These are phyloP conservation scores for Marasmius oreades DNA, from an alignment of 1,284 basidiomycete genomes.

Conservation along the genomic window DNA sequence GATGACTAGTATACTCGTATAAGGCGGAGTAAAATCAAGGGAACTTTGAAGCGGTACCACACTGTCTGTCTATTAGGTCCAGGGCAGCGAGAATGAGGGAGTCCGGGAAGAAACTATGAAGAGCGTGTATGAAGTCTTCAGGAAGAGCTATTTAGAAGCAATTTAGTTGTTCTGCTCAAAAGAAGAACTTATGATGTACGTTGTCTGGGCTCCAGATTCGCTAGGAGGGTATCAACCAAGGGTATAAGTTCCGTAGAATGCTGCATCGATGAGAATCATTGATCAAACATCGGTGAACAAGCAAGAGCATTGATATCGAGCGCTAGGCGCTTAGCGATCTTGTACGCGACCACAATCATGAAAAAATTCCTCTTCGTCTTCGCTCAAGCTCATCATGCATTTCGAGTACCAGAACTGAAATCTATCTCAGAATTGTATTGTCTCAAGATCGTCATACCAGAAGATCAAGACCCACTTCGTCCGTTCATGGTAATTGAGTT, in stretches of 20 bases:
- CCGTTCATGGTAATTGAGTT: slow-evolving; percentile 78
- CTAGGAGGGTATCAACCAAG: slow-evolving; percentile 29
- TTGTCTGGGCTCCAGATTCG: slow-evolving; percentile 23
- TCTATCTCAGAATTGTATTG: slow-evolving; percentile 68
- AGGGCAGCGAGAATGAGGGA: slow-evolving; percentile 60
- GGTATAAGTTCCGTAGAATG: slow-evolving; percentile 22
- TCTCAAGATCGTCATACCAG: slow-evolving; percentile 49
- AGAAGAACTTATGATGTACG: neutral
- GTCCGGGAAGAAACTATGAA: slow-evolving; percentile 59
- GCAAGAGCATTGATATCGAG: no score
- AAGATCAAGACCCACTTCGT: slow-evolving; percentile 44
- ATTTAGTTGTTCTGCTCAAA: neutral
- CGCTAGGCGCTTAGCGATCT: neutral
- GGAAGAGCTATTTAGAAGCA: slow-evolving; percentile 33
- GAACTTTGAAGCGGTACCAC: slow-evolving; percentile 35
- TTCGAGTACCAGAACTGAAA: slow-evolving; percentile 76
- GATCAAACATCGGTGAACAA: no score
- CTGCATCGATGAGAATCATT: neutral
- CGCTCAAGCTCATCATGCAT: slow-evolving; percentile 77
- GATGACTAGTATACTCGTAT: slow-evolving; percentile 44
- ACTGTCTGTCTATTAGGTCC: slow-evolving; percentile 66
- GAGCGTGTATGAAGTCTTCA: slow-evolving; percentile 50
- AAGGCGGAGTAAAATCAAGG: neutral
- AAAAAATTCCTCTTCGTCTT: slow-evolving; percentile 68
- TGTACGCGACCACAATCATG: slow-evolving; percentile 23